Percentiles rank a stretch among this genome's conserved stretches.
Evolutionary conservation across 2,329 filamentous ascomycete species (phyloP).

Genomic region (Penicillium sp.): DNA sequence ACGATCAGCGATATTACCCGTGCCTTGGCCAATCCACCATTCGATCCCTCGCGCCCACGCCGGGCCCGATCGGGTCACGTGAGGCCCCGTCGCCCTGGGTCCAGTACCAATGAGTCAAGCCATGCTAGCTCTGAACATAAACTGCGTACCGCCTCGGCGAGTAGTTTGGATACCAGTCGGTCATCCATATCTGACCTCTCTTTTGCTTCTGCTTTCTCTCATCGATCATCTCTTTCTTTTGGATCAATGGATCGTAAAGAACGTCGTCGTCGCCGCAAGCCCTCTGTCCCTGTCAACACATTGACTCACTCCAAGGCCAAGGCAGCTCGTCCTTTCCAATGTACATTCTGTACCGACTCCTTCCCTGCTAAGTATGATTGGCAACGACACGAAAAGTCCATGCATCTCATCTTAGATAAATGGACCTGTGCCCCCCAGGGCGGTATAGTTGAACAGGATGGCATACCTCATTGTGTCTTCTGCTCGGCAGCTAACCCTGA

Average conservation of each 20-base stretch:
- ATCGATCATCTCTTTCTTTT: conserved; percentile 58
- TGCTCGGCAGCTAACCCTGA: conserved; percentile 58
- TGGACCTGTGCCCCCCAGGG: conserved; percentile 64
- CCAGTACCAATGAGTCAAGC: conserved; percentile 55
- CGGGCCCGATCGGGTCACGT: conserved; percentile 34
- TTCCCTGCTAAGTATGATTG: conserved; percentile 62
- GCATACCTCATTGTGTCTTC: conserved; percentile 59
- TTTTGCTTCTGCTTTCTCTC: conserved; percentile 58
- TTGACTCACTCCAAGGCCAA: conserved; percentile 45
- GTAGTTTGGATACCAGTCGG: conserved; percentile 55
- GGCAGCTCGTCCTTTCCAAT: conserved; percentile 55
- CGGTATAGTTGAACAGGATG: conserved; percentile 53
- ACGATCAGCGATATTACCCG: conserved; percentile 64
- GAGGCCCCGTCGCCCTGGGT: conserved; percentile 42
- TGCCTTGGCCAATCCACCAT: conserved; percentile 54
- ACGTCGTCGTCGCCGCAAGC: conserved; percentile 57
- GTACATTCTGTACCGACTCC: conserved; percentile 60
- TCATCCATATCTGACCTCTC: conserved; percentile 59
- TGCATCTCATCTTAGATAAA: conserved; percentile 59
- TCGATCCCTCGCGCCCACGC: conserved; percentile 36
- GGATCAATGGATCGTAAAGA: conserved; percentile 61
- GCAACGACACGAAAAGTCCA: conserved; percentile 61
- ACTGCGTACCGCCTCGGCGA: conserved; percentile 55
- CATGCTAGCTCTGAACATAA: conserved; percentile 53
- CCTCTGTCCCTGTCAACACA: conserved; percentile 44